Evolutionary conservation across 768 basidiomycete genomes (phyloP), one percentile per base, ranked within the genome.

Genomic region (Kwoniella shandongensis): DNA sequence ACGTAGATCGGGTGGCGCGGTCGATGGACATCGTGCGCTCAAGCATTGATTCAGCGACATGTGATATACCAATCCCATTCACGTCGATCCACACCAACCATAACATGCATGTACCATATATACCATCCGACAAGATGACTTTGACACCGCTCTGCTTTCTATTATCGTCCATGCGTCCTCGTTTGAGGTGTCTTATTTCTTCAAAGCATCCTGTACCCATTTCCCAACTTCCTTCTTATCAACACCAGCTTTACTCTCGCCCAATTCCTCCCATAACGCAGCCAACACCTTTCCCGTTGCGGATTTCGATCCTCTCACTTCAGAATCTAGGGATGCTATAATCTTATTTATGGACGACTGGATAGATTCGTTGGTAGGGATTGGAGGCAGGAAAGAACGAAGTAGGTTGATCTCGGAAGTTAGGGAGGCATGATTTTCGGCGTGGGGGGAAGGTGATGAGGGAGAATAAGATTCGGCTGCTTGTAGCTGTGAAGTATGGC

Each of bases 141-240:
- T n/a, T n/a, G n/a, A n/a, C n/a, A n/a, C n/a, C n/a, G n/a, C n/a
- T n/a, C n/a, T n/a, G n/a, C n/a, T n/a, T n/a, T n/a, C n/a, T n/a
- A n/a, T n/a, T n/a, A n/a, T n/a, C n/a, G n/a, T n/a, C n/a, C n/a
- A n/a, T n/a, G n/a, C n/a, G n/a, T n/a, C n/a, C n/a, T n/a, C n/a
- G n/a, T n/a, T n/a, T n/a, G n/a, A n/a, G n/a, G n/a, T n/a, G n/a
- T n/a, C n/a, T 61, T 38, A 61, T 41, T 62, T 66, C 60, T 69
- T 73, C 54, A 76, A 49, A 45, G 63, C 63, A 48, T 76, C 75
- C 15, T 45, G 55, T 20, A 76, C 70, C 55, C 60, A 45, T 47
- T 66, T 73, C 2, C 73, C 73, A 29, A 75, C 51, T 35, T 68
- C 66, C 59, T 76, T 76, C 61, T 68, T 72, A 56, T 76, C 73